Base-by-base conservation (phyloP, 164 flowering plant genomes). In the Aristolochia californica region DNA sequence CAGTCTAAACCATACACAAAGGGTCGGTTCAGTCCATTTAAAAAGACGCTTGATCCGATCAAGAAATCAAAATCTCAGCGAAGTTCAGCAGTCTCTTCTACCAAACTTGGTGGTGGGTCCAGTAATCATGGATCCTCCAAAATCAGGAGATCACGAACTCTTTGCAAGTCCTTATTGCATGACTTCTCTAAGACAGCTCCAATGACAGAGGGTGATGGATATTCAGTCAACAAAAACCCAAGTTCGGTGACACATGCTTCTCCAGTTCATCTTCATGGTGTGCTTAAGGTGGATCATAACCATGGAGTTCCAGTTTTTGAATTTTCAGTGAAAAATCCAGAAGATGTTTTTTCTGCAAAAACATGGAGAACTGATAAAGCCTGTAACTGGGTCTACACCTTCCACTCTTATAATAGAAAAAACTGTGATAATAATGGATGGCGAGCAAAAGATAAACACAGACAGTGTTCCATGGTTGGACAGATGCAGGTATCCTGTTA, bases 401-500 rank as follows among this genome's bases (percentile, higher is more conserved):
- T 93, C 72, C 95, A 87, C 61, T 75, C 87, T 43, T 18, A 58
- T 25, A 61, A 70, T 50, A 75, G 66, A 62, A 84, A 76, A 73
- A 80, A 66, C 64, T 78, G 75, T 50, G 78, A 68, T 70, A 76
- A 74, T 38, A 74, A 63, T 48, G 76, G 73, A 53, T 69, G 80
- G 80, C 81, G 78, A 17, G 48, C 59, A 28, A 78, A 67, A 61
- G 83, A 77, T 44, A 63, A 69, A 57, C 66, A 74, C 55, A 78
- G 64, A 60, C 83, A 79, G 34, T 68, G 80, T 21, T 49, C 80
- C 15, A 67, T 85, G 72, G 74, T 84, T 48, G 99, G 93, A 17
- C 91, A 85, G 74, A 89, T 93, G 97, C 86, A 78, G 52, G 96
- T 84, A 65, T 80, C 88, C 2, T 79, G 87, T 63, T 77, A 73